Base-by-base conservation (phyloP, 805 yeast genomes). In the Candida pseudofarinosa region DNA sequence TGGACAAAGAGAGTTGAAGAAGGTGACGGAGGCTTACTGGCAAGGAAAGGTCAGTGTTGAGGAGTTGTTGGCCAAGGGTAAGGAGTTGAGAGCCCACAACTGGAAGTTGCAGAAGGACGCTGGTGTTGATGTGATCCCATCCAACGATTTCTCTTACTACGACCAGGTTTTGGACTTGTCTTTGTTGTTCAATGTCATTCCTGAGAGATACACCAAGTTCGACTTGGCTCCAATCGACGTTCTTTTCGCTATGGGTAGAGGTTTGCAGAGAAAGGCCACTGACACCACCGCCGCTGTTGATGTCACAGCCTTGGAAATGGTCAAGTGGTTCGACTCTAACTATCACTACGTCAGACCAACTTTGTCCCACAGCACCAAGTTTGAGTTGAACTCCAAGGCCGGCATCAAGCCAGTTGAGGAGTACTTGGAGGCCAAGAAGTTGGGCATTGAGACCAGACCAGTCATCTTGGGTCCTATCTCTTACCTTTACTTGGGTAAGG, bases 291-390 rank as follows among this genome's bases (percentile, higher is more conserved):
- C 84, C 59, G 96, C 95, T 56, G 96, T 93, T 58, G 99, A 93
- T 72, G 99, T 93, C 49, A 91, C 98, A 51, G 99, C 99, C 60
- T 80, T 88, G 68, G 96, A 93, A 81, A 93, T 93, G 99, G 99
- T 93, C 59, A 93, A 93, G 80, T 93, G 99, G 99, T 93, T 93
- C 61, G 99, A 93, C 75, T 87, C 97, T 54, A 93, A 93, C 88
- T 93, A 93, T 88, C 99, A 93, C 76, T 93, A 93, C 72, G 98
- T 93, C 63, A 88, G 99, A 80, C 99, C 99, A 73, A 93, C 99
- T 56, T 90, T 93, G 80, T 86, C 96, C 44, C 83, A 89, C 79
- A 79, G 88, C 57, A 91, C 97, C 53, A 83, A 83, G 63, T 93
- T 93, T 87, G 90, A 93, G 79, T 85, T 93, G 71, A 88, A 85